phyloP scores from a whole-genome alignment of 176 grass and related monocot genomes.

The Phoenix dactylifera region DNA sequence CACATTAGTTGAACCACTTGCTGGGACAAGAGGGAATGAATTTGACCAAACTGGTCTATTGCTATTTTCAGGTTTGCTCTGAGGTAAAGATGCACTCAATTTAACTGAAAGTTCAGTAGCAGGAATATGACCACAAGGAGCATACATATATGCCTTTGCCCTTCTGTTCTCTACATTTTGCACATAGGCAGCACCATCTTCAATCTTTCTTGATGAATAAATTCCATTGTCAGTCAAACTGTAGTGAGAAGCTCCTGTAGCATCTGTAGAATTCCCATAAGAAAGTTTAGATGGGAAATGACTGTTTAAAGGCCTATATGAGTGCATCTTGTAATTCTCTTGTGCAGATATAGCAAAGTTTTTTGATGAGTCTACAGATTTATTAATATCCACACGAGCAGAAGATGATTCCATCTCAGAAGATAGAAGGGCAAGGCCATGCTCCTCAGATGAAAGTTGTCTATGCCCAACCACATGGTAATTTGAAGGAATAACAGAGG shows the following conservation, averaged over 20 bases:
- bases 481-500: constrained; percentile 62
- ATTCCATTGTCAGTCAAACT: constrained; percentile 25
- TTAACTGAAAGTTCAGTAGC: constrained; percentile 79
- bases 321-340: too few relatives aligned
- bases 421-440: constrained; percentile 65
- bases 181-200: constrained; percentile 24
- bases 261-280: not conserved
- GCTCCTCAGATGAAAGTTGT: constrained; percentile 36
- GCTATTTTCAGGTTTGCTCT: constrained; percentile 36
- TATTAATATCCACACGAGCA: too few relatives aligned
- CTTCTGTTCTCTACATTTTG: constrained; percentile 40
- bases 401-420: constrained; percentile 24
- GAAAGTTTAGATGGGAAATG: constrained; percentile 26
- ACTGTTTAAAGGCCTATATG: constrained; percentile 8
- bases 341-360: too few relatives aligned
- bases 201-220: constrained; percentile 31
- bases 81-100: constrained; percentile 54
- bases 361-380: too few relatives aligned
- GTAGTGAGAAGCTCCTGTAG: not conserved
- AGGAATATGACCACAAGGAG: constrained; percentile 52
- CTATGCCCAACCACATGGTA: constrained; percentile 45
- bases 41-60: constrained; percentile 60
- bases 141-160: constrained; percentile 70
- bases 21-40: constrained; percentile 65
- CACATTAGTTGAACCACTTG: constrained; percentile 69